phyloP scores from a whole-genome alignment of 345 rosid species.

The Euphorbia lathyris region DNA sequence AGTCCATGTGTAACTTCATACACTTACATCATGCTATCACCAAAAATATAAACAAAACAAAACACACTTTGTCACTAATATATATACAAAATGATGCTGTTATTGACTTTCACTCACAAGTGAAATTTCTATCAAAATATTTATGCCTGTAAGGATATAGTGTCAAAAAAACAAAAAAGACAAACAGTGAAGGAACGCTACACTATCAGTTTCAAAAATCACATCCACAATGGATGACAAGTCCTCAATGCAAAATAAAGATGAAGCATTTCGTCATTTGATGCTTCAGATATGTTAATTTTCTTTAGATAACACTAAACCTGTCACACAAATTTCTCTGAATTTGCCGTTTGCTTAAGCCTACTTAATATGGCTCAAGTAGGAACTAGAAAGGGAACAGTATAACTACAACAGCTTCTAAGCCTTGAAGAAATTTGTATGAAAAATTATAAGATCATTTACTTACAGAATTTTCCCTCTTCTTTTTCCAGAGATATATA shows the following conservation, averaged over 20 bases:
- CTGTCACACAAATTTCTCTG: not conserved
- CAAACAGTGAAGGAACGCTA: not conserved
- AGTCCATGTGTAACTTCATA: too few relatives aligned
- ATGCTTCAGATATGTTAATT: not conserved
- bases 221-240: not conserved
- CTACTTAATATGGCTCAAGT: not conserved
- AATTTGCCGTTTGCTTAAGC: not conserved
- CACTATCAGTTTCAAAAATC: not conserved
- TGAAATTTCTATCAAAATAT: too few relatives aligned
- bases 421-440: slow-evolving; percentile 26
- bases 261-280: not conserved
- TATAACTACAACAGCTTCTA: slow-evolving; percentile 10
- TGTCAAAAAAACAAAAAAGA: too few relatives aligned
- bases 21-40: too few relatives aligned
- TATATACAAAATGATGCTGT: too few relatives aligned
- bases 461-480: slow-evolving; percentile 45
- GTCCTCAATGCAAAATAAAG: not conserved
- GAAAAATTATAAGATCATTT: slow-evolving; percentile 37
- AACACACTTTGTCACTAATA: too few relatives aligned
- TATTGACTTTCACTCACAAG: too few relatives aligned
- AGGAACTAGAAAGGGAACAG: slow-evolving; percentile 9
- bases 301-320: not conserved
- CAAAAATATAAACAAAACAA: too few relatives aligned
- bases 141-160: not conserved
- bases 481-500: slow-evolving; percentile 27